Conservation (phyloP, 257 asterid genomes). For the Coffea eugenioides region DNA sequence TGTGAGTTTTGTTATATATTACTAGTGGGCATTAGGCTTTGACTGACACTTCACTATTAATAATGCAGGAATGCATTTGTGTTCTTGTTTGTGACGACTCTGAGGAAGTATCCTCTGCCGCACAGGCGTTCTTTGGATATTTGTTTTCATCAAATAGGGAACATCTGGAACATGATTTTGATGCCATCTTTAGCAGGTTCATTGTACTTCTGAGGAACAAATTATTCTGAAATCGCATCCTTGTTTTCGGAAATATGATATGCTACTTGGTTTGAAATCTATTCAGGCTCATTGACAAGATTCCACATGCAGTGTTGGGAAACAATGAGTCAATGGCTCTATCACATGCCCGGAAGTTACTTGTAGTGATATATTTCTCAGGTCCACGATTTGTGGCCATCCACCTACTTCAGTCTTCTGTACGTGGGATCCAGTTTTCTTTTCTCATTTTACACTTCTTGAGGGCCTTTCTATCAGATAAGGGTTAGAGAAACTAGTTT, state of each 20-base stretch:
- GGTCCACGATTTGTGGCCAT: conserved; percentile 80
- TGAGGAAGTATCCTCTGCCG: conserved; percentile 71
- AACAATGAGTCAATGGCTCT: conserved; percentile 69
- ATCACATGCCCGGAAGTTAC: conserved; percentile 78
- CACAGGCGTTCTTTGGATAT: conserved; percentile 50
- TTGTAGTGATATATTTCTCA: conserved; percentile 66
- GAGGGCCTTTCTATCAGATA: conserved; percentile 10
- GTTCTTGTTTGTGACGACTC: conserved; percentile 76
- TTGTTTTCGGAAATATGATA: conserved; percentile 4
- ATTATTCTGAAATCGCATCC: conserved; percentile 14
- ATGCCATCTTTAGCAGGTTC: conserved; percentile 70
- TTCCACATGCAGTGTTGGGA: conserved; percentile 77
- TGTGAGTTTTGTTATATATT: not conserved
- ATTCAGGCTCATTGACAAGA: conserved; percentile 85
- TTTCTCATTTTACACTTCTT: conserved; percentile 13
- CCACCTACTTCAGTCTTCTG: conserved; percentile 75
- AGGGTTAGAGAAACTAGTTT: not conserved
- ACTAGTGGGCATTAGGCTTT: not conserved
- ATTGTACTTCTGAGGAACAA: conserved; percentile 9
- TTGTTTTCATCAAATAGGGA: conserved; percentile 50
- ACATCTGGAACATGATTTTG: conserved; percentile 49
- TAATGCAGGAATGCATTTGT: conserved; percentile 73
- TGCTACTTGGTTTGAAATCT: not conserved
- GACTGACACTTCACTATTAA: conserved; percentile 11
- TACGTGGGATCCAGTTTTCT: conserved; percentile 34